Base-by-base conservation (phyloP, 805 yeast species). In the Nakazawaea molendinolei region DNA sequence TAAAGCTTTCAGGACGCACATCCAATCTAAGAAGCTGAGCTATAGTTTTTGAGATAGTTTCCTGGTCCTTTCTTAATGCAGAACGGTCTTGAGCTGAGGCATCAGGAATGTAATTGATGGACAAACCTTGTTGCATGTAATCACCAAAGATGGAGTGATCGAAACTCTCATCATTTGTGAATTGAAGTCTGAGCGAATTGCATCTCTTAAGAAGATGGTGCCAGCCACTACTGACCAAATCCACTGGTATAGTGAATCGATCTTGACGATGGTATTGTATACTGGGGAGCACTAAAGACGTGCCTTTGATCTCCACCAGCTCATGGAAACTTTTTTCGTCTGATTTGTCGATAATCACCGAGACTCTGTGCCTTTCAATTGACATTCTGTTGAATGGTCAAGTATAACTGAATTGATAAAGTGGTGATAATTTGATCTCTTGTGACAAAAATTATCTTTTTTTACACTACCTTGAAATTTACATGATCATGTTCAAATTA, bases 71-170 rank as follows among this genome's bases (percentile, higher is more conserved):
- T n/a, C n/a, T n/a, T n/a, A n/a, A n/a, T n/a, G n/a, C n/a, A n/a
- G n/a, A n/a, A n/a, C n/a, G n/a, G n/a, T n/a, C n/a, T n/a, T n/a
- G n/a, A n/a, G n/a, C n/a, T n/a, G n/a, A 3, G 8, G 13, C 13
- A 5, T 13, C 19, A 5, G 38, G 38, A 5, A 26, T 27, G 13
- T 29, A 20, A 13, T 33, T 33, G 27, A 38, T 10, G 25, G 13
- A 33, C n/a, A 38, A 17, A 4, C 41, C 41, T 8, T 25, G 10
- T 22, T 29, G 34, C 8, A 22, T 14, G 15, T 18, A 29, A 24
- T 33, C 31, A 3, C 41, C 38, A 22, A 38, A 33, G 4, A 38
- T 26, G 5, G 41, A 38, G 16, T 24, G 31, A 18, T 38, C 38
- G 20, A 23, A 38, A 9, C 13, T 8, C 12, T 23, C 27, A 19